These are phyloP conservation scores for Pseudogymnoascus sp. DNA, from an alignment of 2,329 filamentous ascomycete genomes.

Conservation along the genomic window DNA sequence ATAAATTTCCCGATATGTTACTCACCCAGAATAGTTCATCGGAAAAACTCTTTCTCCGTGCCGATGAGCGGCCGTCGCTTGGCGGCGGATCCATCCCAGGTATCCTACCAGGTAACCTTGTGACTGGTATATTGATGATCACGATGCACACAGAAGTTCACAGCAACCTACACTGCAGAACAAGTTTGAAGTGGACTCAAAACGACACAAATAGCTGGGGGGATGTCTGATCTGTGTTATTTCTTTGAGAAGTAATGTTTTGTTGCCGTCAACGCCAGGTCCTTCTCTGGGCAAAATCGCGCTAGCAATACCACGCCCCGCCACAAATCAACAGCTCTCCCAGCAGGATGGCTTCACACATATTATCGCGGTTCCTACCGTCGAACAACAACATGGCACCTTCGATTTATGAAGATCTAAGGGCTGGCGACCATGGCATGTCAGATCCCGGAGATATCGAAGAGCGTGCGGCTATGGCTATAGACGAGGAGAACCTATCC, in stretches of 20 bases:
- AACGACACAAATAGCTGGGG: not conserved
- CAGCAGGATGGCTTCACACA: constrained; percentile 28
- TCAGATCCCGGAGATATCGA: constrained; percentile 26
- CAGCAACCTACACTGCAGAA: not conserved
- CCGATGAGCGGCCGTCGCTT: constrained; percentile 6
- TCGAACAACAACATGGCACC: constrained; percentile 22
- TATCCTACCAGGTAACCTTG: constrained; percentile 8
- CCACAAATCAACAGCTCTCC: constrained; percentile 7
- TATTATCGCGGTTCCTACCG: constrained; percentile 28
- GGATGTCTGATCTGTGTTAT: not conserved
- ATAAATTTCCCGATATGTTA: constrained; percentile 10
- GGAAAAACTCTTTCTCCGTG: constrained; percentile 8
- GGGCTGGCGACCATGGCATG: constrained; percentile 24
- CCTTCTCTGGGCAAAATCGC: not conserved
- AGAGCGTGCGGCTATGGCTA: constrained; percentile 25
- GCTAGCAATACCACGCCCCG: constrained; percentile 1
- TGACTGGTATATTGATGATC: not conserved
- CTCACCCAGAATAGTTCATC: constrained; percentile 9
- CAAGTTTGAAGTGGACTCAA: not conserved
- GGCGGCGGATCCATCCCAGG: constrained; percentile 2
- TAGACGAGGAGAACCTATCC: constrained; percentile 29
- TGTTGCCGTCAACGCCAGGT: not conserved
- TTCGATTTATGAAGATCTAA: constrained; percentile 31
- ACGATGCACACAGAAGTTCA: not conserved
- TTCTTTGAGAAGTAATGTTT: constrained; percentile 2